phyloP scores from a whole-genome alignment of 225 moss, liverwort and hornwort species.

The Thuidium tamariscinum region DNA sequence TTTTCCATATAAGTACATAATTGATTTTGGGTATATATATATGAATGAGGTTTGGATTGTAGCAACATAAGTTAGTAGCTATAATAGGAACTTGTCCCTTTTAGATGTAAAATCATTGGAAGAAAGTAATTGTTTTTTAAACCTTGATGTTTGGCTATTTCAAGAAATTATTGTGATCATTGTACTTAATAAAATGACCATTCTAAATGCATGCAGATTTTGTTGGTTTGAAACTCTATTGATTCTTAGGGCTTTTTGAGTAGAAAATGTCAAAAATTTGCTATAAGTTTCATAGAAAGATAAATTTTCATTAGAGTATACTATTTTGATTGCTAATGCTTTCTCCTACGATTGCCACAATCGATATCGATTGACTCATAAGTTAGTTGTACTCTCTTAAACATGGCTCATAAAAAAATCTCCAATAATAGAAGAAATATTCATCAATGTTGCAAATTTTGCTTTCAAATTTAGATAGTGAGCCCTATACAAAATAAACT shows the following conservation, averaged over 20 bases:
- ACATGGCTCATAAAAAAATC: neutral
- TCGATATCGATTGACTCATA: neutral
- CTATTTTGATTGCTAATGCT: neutral
- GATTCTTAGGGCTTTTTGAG: fast-evolving
- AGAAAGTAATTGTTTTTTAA: neutral
- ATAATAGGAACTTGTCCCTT: neutral
- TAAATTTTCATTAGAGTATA: neutral
- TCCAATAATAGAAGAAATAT: neutral
- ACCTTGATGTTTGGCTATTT: neutral
- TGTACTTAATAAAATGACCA: too few species aligned
- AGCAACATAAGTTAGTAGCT: fast-evolving
- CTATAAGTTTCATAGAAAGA: neutral
- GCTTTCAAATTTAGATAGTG: neutral
- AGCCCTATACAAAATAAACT: neutral
- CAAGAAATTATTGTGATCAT: neutral
- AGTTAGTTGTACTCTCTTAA: neutral
- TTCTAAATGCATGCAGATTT: fast-evolving
- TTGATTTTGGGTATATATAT: neutral
- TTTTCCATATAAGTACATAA: neutral
- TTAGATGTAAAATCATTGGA: neutral
- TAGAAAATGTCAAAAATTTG: neutral
- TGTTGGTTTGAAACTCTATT: fast-evolving
- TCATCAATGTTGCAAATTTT: neutral
- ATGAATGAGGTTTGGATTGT: neutral
- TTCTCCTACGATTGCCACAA: neutral